These are phyloP conservation scores for Fragaria iinumae DNA, from an alignment of 306 rosid species.

Conservation along the genomic window DNA sequence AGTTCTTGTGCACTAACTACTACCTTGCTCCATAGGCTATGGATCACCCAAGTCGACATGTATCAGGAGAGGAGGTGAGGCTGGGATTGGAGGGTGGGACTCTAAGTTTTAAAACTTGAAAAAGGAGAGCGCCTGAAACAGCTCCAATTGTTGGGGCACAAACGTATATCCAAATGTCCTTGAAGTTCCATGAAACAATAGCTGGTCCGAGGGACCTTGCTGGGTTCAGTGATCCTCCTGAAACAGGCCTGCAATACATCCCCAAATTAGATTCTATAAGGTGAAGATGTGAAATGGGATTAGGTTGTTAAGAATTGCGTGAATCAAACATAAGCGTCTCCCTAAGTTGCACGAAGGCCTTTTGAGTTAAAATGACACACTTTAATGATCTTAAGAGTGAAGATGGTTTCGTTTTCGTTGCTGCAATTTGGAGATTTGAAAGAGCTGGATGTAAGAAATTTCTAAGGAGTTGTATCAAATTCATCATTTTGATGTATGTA, in stretches of 20 bases:
- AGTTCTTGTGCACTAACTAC: slow-evolving; percentile 8
- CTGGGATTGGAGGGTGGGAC: slow-evolving; percentile 21
- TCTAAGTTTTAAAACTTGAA: slow-evolving; percentile 38
- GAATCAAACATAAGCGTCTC: neutral
- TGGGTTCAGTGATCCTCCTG: slow-evolving; percentile 92
- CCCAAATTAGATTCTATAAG: neutral
- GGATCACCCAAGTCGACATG: slow-evolving; percentile 3
- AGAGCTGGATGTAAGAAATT: neutral
- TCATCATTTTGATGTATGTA: neutral
- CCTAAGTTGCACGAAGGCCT: neutral
- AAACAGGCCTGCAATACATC: slow-evolving; percentile 55
- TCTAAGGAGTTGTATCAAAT: neutral
- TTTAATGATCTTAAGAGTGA: neutral
- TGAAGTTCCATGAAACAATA: slow-evolving; percentile 63
- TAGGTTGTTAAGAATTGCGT: neutral
- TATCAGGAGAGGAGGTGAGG: slow-evolving; percentile 27
- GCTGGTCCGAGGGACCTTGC: slow-evolving; percentile 92
- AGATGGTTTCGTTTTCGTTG: neutral
- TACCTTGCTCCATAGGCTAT: neutral
- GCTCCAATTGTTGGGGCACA: slow-evolving; percentile 69
- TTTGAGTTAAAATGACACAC: neutral
- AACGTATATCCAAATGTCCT: slow-evolving; percentile 66
- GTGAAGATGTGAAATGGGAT: neutral
- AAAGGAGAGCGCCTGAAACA: slow-evolving; percentile 43
- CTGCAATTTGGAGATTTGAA: neutral